These are phyloP conservation scores for Viridothelium virens DNA, from an alignment of 495 filamentous ascomycete genomes.

Conservation along the genomic window DNA sequence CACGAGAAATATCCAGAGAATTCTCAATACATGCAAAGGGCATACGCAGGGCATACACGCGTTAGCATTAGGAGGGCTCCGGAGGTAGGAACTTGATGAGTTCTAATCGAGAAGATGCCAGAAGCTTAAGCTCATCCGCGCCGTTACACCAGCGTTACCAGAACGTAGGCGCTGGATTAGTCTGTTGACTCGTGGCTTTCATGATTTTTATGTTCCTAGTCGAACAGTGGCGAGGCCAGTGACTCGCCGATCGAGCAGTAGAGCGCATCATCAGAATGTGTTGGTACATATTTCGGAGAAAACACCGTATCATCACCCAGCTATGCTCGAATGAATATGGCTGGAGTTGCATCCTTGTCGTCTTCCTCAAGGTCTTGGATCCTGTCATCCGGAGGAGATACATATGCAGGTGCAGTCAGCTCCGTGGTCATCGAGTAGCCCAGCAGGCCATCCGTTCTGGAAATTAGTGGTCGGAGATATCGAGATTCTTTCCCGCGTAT, in stretches of 20 bases:
- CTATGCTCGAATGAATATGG: neutral
- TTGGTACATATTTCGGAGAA: neutral
- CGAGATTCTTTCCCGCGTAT: slow-evolving; percentile 27
- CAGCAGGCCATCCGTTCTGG: slow-evolving; percentile 20
- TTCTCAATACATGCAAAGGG: neutral
- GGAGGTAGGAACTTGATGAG: too few relatives aligned
- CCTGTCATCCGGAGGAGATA: neutral
- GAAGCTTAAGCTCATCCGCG: too few relatives aligned
- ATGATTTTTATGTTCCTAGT: too few relatives aligned
- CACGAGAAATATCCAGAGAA: neutral
- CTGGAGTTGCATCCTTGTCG: neutral
- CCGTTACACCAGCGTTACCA: too few relatives aligned
- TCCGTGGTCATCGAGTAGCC: slow-evolving; percentile 16
- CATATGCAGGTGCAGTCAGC: neutral
- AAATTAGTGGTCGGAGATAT: slow-evolving; percentile 25
- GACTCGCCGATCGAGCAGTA: too few relatives aligned
- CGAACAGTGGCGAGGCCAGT: too few relatives aligned
- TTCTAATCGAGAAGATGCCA: too few relatives aligned
- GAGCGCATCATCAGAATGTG: too few relatives aligned
- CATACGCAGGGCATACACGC: neutral
- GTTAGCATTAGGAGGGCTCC: neutral
- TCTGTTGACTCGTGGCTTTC: too few relatives aligned
- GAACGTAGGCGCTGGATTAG: too few relatives aligned
- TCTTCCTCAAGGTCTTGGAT: neutral
- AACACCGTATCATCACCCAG: neutral